A percentile compares a stretch with the other conserved stretches of the same genome.
These are phyloP conservation scores for Penicillium sclerotigenum DNA, from an alignment of 2,329 filamentous ascomycete genomes.

Conservation along the genomic window DNA sequence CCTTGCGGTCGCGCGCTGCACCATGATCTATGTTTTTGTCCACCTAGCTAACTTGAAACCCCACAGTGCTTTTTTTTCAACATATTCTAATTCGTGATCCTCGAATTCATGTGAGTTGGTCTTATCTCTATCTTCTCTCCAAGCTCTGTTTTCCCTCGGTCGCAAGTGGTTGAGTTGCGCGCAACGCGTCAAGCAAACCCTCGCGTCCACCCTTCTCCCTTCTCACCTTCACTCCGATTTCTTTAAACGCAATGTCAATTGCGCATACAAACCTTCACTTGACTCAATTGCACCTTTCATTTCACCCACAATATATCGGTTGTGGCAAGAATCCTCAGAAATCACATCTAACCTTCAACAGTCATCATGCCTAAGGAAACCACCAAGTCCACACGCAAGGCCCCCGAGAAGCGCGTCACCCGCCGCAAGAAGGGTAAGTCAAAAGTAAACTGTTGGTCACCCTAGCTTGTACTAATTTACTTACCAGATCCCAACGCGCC, in stretches of 20 bases:
- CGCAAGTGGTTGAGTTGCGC: constrained; percentile 3
- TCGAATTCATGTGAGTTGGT: constrained; percentile 8
- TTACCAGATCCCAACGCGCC: constrained; percentile 85
- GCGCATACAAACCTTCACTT: not conserved
- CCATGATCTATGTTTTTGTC: constrained; percentile 1
- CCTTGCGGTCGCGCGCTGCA: constrained; percentile 13
- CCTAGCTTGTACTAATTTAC: constrained; percentile 17
- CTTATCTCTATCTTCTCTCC: not conserved
- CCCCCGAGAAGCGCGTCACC: constrained; percentile 55
- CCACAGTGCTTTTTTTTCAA: constrained; percentile 1
- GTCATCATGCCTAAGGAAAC: constrained; percentile 66
- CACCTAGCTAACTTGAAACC: constrained; percentile 2
- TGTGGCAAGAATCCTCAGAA: not conserved
- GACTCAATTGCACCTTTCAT: not conserved
- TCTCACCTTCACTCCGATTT: not conserved
- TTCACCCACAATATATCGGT: not conserved
- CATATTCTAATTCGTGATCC: not conserved
- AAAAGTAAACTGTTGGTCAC: not conserved
- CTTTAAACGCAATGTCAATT: not conserved
- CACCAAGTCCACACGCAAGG: constrained; percentile 60
- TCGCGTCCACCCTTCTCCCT: not conserved
- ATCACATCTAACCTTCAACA: constrained; percentile 2
- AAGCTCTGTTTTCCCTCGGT: constrained; percentile 1
- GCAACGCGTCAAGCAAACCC: constrained; percentile 5
- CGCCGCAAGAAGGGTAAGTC: constrained; percentile 71